Evolutionary conservation across 495 filamentous ascomycete species (phyloP).

Genomic region (Endocarpon pusillum): DNA sequence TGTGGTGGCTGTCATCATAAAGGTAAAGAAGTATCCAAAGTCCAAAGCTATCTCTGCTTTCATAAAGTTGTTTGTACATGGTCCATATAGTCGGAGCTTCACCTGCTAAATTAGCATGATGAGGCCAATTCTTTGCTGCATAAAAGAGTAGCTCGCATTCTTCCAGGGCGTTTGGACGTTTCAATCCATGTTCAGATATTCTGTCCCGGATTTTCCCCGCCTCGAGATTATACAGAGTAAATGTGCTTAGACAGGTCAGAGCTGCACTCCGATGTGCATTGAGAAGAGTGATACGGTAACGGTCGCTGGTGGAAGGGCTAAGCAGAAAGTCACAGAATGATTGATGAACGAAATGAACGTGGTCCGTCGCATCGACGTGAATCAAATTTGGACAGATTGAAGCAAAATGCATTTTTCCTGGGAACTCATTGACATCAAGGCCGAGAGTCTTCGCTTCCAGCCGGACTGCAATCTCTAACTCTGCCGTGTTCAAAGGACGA

Average conservation of each 20-base stretch:
- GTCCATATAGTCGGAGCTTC: not conserved
- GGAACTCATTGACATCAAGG: too few species aligned
- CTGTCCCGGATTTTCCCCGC: not conserved
- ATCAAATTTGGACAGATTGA: not conserved
- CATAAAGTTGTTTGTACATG: not conserved
- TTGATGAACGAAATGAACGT: not conserved
- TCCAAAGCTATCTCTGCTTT: not conserved
- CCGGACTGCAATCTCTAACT: not conserved
- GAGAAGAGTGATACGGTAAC: not conserved
- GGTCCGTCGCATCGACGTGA: not conserved
- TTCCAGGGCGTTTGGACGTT: too few species aligned
- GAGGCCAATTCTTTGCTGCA: not conserved
- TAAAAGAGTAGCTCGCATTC: not conserved
- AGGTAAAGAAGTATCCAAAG: not conserved
- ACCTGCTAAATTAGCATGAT: not conserved
- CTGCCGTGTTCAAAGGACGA: not conserved
- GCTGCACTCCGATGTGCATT: not conserved
- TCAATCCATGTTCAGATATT: too few species aligned
- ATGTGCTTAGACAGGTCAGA: not conserved
- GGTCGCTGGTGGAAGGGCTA: not conserved
- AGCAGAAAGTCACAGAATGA: not conserved
- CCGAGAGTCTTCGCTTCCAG: too few species aligned
- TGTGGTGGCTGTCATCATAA: not conserved
- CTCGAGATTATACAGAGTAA: not conserved
- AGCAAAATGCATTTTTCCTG: not conserved